phyloP scores from a whole-genome alignment of 371 early-diverging fungal genomes.

The Cladochytrium tenue region DNA sequence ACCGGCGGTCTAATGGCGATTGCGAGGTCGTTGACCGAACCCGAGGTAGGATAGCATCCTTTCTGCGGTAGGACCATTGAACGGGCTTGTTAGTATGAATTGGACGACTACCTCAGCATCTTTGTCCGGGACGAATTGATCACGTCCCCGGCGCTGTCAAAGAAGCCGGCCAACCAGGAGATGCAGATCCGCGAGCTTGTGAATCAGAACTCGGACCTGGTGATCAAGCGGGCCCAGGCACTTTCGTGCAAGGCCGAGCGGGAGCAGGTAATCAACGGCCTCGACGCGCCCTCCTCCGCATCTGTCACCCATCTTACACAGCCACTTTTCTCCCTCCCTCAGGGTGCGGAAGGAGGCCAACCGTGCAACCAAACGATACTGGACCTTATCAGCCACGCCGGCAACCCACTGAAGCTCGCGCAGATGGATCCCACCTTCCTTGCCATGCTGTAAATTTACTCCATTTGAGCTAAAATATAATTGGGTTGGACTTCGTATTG shows the following conservation, averaged over 20 bases:
- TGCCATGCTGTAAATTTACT: background rate
- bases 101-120: slow-evolving; percentile 79
- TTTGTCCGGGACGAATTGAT: slow-evolving; percentile 91
- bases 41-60: slow-evolving; percentile 42
- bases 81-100: slow-evolving; percentile 54
- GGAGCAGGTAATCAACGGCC: slow-evolving; percentile 75
- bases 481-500: too few relatives aligned
- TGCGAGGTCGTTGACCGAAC: slow-evolving; percentile 74
- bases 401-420: background rate
- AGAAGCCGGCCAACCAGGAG: slow-evolving; percentile 61
- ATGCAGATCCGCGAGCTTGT: slow-evolving; percentile 65
- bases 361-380: background rate
- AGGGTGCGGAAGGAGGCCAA: background rate
- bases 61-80: background rate
- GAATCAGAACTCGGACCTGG: slow-evolving; percentile 67
- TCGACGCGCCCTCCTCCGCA: too few relatives aligned
- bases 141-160: slow-evolving; percentile 66
- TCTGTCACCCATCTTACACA: too few relatives aligned
- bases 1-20: slow-evolving; percentile 78
- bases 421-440: background rate
- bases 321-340: background rate
- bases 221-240: slow-evolving; percentile 70
- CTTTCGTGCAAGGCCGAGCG: slow-evolving; percentile 75
- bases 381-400: background rate
- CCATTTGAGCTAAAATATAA: too few relatives aligned